A percentile compares a stretch with the other conserved stretches of the same genome.
Evolutionary conservation across 2,329 filamentous ascomycete genomes (phyloP).

Genomic region (Neurospora sp.): DNA sequence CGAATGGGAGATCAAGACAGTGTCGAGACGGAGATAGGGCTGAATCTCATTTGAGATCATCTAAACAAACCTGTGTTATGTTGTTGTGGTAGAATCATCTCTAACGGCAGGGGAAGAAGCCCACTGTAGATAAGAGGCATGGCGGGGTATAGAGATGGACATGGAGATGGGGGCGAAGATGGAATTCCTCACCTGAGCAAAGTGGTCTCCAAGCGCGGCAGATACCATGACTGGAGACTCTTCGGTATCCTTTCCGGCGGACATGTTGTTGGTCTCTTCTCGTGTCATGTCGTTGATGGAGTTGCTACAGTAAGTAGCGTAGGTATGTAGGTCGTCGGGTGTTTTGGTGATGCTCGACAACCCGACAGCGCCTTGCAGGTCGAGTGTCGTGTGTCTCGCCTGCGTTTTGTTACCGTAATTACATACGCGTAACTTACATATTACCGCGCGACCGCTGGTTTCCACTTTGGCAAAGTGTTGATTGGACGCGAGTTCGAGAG

Average conservation of each 20-base stretch:
- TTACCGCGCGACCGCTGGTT: neutral
- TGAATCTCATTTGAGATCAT: neutral
- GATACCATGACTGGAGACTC: neutral
- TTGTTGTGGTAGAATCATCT: neutral
- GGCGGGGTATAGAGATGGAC: neutral
- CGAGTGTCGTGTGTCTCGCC: neutral
- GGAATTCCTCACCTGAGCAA: neutral
- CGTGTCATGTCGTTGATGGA: neutral
- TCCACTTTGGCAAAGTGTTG: neutral
- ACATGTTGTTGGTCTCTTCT: neutral
- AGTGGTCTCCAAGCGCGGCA: neutral
- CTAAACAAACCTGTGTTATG: constrained; percentile 5
- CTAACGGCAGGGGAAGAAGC: neutral
- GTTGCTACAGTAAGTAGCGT: neutral
- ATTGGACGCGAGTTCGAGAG: neutral
- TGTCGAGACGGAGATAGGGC: constrained; percentile 2
- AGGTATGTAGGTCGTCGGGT: neutral
- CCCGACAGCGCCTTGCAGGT: neutral
- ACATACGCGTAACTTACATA: neutral
- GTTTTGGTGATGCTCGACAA: neutral
- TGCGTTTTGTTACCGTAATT: neutral
- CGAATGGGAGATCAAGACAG: neutral
- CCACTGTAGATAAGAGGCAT: neutral
- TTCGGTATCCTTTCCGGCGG: neutral
- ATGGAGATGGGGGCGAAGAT: neutral